A percentile compares a stretch with the other conserved stretches of the same genome.
Evolutionary conservation across 352 stramenopile species (phyloP).

Genomic region (Thalassiosira exigua): DNA sequence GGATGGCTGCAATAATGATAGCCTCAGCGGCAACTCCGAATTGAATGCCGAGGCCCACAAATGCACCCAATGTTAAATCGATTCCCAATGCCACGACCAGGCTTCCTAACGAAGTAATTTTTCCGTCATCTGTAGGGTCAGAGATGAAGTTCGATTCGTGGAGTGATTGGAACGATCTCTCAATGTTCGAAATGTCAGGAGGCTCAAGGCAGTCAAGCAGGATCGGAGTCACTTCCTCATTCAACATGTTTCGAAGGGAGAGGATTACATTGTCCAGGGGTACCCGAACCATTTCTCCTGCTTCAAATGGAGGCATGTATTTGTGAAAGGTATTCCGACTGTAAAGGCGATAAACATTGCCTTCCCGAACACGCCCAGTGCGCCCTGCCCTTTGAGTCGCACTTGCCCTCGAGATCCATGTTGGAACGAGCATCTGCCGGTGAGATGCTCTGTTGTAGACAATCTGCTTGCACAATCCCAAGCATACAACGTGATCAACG

Average conservation of each 20-base stretch:
- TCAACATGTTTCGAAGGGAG: constrained; percentile 83
- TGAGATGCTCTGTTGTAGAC: constrained; percentile 82
- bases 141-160: constrained; percentile 78
- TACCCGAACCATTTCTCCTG: constrained; percentile 83
- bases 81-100: constrained; percentile 86
- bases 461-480: constrained; percentile 86
- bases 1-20: constrained; percentile 81
- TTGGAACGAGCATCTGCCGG: constrained; percentile 75
- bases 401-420: constrained; percentile 94
- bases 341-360: constrained; percentile 95
- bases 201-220: constrained; percentile 84
- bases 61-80: constrained; percentile 81
- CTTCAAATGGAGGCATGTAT: constrained; percentile 80
- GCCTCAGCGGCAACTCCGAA: constrained; percentile 81
- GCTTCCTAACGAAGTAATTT: constrained; percentile 81
- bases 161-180: constrained; percentile 78
- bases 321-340: constrained; percentile 69
- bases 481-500: constrained; percentile 87
- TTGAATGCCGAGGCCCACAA: constrained; percentile 85
- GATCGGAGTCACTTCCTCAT: constrained; percentile 77
- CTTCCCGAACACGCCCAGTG: constrained; percentile 80
- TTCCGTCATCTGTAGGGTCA: constrained; percentile 63
- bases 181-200: constrained; percentile 77
- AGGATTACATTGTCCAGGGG: constrained; percentile 86
- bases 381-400: constrained; percentile 85